Evolutionary conservation across 495 filamentous ascomycete species (phyloP), one percentile per base, ranked within the genome.

Genomic region (Lentithecium fluviatile): DNA sequence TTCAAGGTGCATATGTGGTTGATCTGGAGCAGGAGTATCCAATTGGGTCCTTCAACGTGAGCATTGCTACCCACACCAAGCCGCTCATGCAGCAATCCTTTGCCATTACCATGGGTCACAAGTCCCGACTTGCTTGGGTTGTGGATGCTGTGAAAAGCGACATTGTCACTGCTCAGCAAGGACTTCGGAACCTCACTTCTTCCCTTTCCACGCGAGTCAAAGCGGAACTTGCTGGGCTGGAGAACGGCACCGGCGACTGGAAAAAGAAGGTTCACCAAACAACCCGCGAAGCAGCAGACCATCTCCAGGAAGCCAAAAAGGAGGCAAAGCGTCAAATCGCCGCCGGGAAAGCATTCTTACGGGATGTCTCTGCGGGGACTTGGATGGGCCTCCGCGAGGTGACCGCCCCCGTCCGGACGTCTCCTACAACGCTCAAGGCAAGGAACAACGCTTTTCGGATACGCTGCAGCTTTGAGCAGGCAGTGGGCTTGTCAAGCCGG

Each of bases 21-120:
- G 76, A 80, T 40, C 66, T 88, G 25, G 75, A 81, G 26, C 78
- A 78, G 37, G 79, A 83, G 38, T 80, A 86, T 63, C 81, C 84
- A 19, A 79, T 80, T 52, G 83, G 85, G 6, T 45, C 77, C 52
- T 68, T 88, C 61, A 80, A 85, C 53, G 75, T 87, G 47, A 81
- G 77, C 11, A 75, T 88, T 37, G 77, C 74, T 65, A 78, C 81
- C 29, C 71, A 74, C 51, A 77, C 80, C 11, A 82, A 77, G 64
- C 76, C 80, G 6, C 69, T 75, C n/a, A 56, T 82, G 38, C 74
- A 77, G n/a, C 77, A 87, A 69, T 79, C 68, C 12, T 78, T 82
- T 15, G 68, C 76, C 23, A 71, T 85, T 42, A 82, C 84, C 63
- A 81, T 88, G 64, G 83, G 85, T n/a, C 81, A 77, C 1, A 86